Evolutionary conservation across 768 basidiomycete species (phyloP), one percentile per base, ranked within the genome.

Genomic region (Zangia roseola): DNA sequence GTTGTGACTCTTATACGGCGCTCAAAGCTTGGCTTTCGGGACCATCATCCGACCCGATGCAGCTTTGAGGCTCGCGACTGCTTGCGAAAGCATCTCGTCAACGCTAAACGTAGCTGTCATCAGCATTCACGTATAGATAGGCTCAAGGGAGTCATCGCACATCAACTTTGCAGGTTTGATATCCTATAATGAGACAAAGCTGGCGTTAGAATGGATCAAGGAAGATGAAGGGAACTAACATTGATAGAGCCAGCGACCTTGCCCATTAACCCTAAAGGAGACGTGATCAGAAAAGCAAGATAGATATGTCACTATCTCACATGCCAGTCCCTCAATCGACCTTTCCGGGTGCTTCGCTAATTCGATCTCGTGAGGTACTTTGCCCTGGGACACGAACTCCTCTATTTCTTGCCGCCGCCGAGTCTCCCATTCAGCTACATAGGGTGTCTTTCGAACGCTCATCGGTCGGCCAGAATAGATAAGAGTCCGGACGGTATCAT

Each of bases 81-180:
- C 91, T 10, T 81, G 86, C 9, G 56, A 70, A 19, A 94, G 84
- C 52, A 94, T 76, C 53, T 93, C 88, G 43, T 94, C 91, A 42
- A 95, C 82, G 65, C 87, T 89, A 47, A n/a, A 2, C 37, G 6
- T 20, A 40, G 16, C 13, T n/a, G 30, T 51, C 21, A 45, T 59
- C n/a, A 64, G 37, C 23, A 48, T 40, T 28, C 31, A 20, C 41
- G 6, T 6, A 45, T 41, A 57, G 8, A 38, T 10, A 28, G 39
- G 20, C 24, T 38, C 23, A 47, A 43, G 35, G 19, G 17, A 28
- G 17, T 34, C 20, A n/a, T 20, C 83, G 65, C 57, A 88, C 87
- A 94, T 94, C 50, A 81, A 80, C 65, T 85, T 88, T 5, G 92
- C 93, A 2, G 91, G 84, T 62, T 89, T 86, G 62, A 94, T 81